These are phyloP conservation scores for Tuber umbilicatum DNA, from an alignment of 495 filamentous ascomycete genomes.

Conservation along the genomic window DNA sequence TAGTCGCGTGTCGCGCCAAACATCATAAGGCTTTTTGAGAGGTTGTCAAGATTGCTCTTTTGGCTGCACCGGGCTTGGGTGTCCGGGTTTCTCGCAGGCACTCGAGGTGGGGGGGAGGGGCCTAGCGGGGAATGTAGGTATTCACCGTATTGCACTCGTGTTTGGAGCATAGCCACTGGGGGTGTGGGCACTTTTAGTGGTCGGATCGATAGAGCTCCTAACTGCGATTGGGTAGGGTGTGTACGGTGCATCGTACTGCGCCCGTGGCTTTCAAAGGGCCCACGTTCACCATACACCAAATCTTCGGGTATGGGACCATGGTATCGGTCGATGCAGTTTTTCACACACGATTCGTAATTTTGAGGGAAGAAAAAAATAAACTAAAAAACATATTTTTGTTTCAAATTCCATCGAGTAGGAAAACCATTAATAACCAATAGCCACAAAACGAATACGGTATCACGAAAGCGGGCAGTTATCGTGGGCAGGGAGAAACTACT, in stretches of 20 bases:
- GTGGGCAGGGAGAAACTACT: background rate
- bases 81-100: background rate
- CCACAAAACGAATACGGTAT: background rate
- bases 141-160: background rate
- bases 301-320: background rate
- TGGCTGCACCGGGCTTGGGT: too few relatives aligned
- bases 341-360: background rate
- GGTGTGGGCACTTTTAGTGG: background rate
- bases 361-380: background rate
- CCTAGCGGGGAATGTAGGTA: background rate
- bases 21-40: too few relatives aligned
- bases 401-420: background rate
- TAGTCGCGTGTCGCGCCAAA: too few relatives aligned
- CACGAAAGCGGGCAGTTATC: background rate
- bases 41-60: too few relatives aligned
- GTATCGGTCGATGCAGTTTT: background rate
- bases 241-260: background rate
- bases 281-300: background rate
- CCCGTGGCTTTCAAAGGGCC: background rate
- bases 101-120: background rate
- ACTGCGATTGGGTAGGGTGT: background rate
- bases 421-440: background rate
- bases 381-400: conserved; percentile 6
- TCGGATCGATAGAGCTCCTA: background rate
- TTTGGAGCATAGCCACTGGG: background rate